These are phyloP conservation scores for Lipomyces chichibuensis DNA, from an alignment of 805 yeast genomes.

Conservation along the genomic window DNA sequence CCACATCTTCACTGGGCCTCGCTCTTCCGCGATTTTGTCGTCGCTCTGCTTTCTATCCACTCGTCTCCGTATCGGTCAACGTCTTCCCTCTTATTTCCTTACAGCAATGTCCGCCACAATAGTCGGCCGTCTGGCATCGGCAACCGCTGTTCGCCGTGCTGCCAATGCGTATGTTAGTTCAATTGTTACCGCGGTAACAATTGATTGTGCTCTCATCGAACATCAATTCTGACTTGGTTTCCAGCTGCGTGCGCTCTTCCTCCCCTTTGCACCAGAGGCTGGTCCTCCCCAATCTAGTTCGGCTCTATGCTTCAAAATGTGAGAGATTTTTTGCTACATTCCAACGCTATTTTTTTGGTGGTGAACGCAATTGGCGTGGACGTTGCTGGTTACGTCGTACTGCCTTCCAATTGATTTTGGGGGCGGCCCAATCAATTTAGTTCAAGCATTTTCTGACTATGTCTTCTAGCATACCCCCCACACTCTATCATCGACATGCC, in stretches of 20 bases:
- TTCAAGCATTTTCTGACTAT: neutral
- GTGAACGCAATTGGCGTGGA: neutral
- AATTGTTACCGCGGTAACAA: neutral
- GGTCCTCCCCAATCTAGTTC: slow-evolving; percentile 39
- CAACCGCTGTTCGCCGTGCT: slow-evolving; percentile 27
- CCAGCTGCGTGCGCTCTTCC: slow-evolving; percentile 18
- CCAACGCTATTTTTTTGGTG: neutral
- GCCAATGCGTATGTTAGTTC: slow-evolving; percentile 19
- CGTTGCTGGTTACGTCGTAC: too few species aligned
- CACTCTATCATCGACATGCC: slow-evolving; percentile 96
- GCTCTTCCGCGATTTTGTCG: slow-evolving; percentile 9
- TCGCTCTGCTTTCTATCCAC: slow-evolving; percentile 1
- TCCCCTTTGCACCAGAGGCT: slow-evolving; percentile 31
- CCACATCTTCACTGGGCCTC: neutral
- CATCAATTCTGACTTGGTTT: neutral
- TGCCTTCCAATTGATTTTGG: neutral
- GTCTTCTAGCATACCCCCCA: slow-evolving; percentile 57
- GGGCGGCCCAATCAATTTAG: neutral
- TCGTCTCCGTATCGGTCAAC: neutral
- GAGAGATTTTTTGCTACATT: slow-evolving; percentile 15
- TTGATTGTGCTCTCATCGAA: neutral
- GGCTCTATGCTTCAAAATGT: slow-evolving; percentile 47
- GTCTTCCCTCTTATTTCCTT: neutral
- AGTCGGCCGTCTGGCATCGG: slow-evolving; percentile 35
- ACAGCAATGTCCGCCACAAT: slow-evolving; percentile 26